Evolutionary conservation across 805 yeast species (phyloP), one percentile per base, ranked within the genome.

Genomic region (Priceomyces medius): DNA sequence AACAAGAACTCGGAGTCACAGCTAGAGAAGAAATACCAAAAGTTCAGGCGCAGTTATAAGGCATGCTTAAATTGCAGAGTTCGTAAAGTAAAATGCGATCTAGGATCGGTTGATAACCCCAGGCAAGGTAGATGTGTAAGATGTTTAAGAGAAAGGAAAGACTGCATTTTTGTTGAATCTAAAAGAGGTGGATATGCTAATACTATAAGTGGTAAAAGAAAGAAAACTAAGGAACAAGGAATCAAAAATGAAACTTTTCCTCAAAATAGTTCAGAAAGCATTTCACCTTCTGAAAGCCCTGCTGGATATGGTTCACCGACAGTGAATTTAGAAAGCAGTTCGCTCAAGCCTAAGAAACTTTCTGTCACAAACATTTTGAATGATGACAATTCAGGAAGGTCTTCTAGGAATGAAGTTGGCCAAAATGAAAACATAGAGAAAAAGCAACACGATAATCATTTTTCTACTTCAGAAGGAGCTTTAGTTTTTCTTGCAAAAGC

Each of bases 31-130:
- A 8, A 14, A 16, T 13, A 19, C 20, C 43, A 27, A 16, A 64
- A 62, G 44, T 83, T 75, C 68, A 77, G 69, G 49, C 67, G 96
- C 47, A 79, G 81, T 46, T 90, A 86, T 59, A 75, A 79, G 47
- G 97, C 97, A 1, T 90, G 98, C 54, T 63, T 86, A 37, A 86
- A 81, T 62, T 90, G 98, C 58, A 76, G 97, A 13, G 77, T 81
- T 5, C 75, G 95, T 31, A 91, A 90, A 55, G 87, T 88, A 32
- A 81, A 81, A 54, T 90, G 98, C 66, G 95, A 88, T 56, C 64
- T 90, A 49, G 96, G 96, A 2, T 79, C 82, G 7, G 77, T 81
- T 6, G 83, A 80, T 37, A 74, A 74, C 45, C 95, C 95, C 0
- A 71, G 73, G 34, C 80, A 79, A 3, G 93, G 95, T 3, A 93